Base-by-base conservation (phyloP, 331 rosid species). In the Spiraea crenata region DNA sequence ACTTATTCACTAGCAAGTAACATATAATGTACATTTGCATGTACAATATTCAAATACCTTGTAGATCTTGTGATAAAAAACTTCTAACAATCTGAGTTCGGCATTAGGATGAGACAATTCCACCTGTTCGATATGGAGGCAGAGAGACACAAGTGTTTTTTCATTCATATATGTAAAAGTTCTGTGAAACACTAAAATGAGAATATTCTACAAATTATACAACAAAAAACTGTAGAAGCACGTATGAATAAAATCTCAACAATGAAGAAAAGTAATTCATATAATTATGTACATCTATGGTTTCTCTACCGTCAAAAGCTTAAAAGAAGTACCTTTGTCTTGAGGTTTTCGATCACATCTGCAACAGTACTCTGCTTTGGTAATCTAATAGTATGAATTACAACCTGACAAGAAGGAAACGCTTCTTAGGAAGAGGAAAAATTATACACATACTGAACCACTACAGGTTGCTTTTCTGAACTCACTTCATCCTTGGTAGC, bases 41-140 rank as follows among this genome's bases (percentile, higher is more conserved):
- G 50, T 38, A 49, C 38, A 0, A 8, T 20, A 15, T 51, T 20
- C 1, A 40, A 25, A 63, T 42, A 92, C 98, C 98, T 92, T 92
- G 80, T 92, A 92, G 83, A 92, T 92, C 86, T 92, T 92, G 83
- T 92, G 98, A 81, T 92, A 89, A 88, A 92, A 92, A 63, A 92
- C 98, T 87, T 92, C 98, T 61, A 92, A 95, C 96, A 92, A 72
- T 83, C 98, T 82, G 63, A 92, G 92, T 76, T 92, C 98, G 15
- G 96, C 96, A 72, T 89, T 73, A 25, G 90, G 87, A 67, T 85
- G 85, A 73, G 98, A 92, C 81, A 92, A 74, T 67, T 92, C 98
- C 69, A 92, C 96, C 98, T 92, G 85, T 74, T 77, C 57, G 74
- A 75, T 45, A 65, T 55, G 60, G 42, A 20, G 61, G 10, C n/a